Evolutionary conservation across 306 rosid species (phyloP).

Genomic region (Lathyrus aphaca): DNA sequence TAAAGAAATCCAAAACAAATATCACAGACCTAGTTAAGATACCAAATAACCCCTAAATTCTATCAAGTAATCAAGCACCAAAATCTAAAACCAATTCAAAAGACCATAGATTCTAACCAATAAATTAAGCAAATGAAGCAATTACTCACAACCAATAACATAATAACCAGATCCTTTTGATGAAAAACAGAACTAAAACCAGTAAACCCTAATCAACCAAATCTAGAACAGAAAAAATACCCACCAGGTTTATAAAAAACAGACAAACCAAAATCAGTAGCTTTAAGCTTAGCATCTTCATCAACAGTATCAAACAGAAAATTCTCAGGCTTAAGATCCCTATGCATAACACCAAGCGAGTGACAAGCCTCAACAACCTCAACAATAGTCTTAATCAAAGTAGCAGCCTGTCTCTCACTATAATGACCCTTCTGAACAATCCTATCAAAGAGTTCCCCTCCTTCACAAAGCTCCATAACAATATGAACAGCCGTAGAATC

Average conservation of each 20-base stretch:
- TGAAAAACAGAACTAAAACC: conserved; percentile 3
- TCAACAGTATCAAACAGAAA: conserved; percentile 53
- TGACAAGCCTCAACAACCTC: conserved; percentile 59
- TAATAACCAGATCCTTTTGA: background rate
- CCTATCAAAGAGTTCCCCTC: conserved; percentile 58
- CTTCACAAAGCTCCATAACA: conserved; percentile 67
- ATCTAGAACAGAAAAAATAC: background rate
- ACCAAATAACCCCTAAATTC: background rate
- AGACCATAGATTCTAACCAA: background rate
- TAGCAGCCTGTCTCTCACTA: conserved; percentile 57
- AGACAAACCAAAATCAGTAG: conserved; percentile 60
- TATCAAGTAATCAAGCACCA: background rate
- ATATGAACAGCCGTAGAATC: conserved; percentile 50
- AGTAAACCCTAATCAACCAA: conserved; percentile 15
- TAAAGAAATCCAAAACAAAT: background rate
- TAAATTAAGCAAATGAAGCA: background rate
- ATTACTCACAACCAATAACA: background rate
- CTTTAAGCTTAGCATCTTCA: conserved; percentile 59
- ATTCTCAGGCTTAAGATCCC: conserved; percentile 63
- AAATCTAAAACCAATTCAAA: background rate
- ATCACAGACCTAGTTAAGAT: background rate
- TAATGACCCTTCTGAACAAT: conserved; percentile 61
- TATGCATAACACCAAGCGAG: conserved; percentile 67
- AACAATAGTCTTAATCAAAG: conserved; percentile 50
- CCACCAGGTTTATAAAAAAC: conserved; percentile 59